Base-by-base conservation (phyloP, 75 land plant species). In the Pinus tabuliformis region DNA sequence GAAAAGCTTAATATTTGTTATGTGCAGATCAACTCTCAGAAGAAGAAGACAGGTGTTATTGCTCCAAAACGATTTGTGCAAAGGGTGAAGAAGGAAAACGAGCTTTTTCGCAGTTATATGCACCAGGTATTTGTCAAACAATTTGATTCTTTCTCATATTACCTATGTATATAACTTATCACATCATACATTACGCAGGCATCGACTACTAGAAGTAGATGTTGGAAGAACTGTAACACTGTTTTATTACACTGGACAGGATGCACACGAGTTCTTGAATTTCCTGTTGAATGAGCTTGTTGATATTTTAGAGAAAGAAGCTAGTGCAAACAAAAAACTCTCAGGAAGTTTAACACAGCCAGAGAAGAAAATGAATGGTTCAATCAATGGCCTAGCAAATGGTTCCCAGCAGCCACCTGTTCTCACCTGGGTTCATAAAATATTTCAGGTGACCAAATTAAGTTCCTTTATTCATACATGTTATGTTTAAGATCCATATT, bases 241-340 rank as follows among this genome's bases (percentile, higher is more conserved):
- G 73, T 5, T 75, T 72, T 49, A 20, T 57, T 33, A 36, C 37
- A 58, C 30, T 78, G 17, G 75, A 82, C 76, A 96, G 99, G 99
- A 96, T 87, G 99, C 99, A n/a, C 99, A 96, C 81, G 98, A 96
- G 76, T 96, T 96, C 77, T 78, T 96, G 84, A 96, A 94, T 76
- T 96, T 81, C 78, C 79, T 96, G 89, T 84, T 96, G 7, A 96
- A 96, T 83, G 97, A 96, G 80, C 89, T 96, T 77, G 99, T 90
- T 75, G 99, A 96, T 59, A 96, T 89, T 28, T 79, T 96, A 45
- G 98, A 94, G 87, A 96, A 96, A 79, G 99, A 96, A 84, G 77
- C 94, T 5, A 80, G 78, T 57, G 83, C 89, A 70, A 78, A 81
- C 54, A 89, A 82, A 77, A 76, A 66, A 54, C 86, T 85, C 18